Evolutionary conservation across 768 basidiomycete species (phyloP).

Genomic region (Leccinellum rugosiceps): DNA sequence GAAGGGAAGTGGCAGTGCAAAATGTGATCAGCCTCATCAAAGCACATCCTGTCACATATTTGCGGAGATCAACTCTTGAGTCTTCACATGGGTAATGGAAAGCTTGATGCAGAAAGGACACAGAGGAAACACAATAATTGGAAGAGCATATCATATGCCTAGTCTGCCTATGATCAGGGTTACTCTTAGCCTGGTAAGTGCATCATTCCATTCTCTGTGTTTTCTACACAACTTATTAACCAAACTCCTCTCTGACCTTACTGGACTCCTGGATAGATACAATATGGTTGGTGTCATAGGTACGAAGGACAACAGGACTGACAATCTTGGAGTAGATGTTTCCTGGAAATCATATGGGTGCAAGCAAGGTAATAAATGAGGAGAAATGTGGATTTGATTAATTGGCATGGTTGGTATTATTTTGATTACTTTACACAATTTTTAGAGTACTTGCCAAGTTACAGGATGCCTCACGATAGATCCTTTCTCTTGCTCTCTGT

Average conservation of each 20-base stretch:
- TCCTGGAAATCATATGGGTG: constrained; percentile 49
- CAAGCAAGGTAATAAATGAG: constrained; percentile 32
- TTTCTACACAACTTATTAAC: background rate
- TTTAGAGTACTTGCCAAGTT: too few relatives aligned
- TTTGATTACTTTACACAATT: too few relatives aligned
- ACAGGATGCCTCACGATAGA: too few relatives aligned
- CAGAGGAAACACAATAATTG: constrained; percentile 19
- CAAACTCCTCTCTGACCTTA: too few relatives aligned
- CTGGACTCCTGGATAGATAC: constrained; percentile 28
- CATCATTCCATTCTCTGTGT: background rate
- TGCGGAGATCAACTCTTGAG: background rate
- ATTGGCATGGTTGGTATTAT: too few relatives aligned
- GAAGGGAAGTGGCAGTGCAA: constrained; percentile 49
- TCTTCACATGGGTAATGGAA: background rate
- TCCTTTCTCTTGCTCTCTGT: too few relatives aligned
- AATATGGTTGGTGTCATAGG: constrained; percentile 43
- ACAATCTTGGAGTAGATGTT: constrained; percentile 45
- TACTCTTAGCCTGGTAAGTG: constrained; percentile 53
- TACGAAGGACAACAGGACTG: constrained; percentile 39
- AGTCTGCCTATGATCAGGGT: constrained; percentile 56
- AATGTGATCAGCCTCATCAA: constrained; percentile 49
- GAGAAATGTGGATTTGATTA: constrained; percentile 12
- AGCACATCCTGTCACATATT: background rate
- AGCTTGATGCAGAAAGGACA: background rate
- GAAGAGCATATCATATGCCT: constrained; percentile 46